Conservation (phyloP, 139 green algal genomes). For the Tetradesmus obliquus region DNA sequence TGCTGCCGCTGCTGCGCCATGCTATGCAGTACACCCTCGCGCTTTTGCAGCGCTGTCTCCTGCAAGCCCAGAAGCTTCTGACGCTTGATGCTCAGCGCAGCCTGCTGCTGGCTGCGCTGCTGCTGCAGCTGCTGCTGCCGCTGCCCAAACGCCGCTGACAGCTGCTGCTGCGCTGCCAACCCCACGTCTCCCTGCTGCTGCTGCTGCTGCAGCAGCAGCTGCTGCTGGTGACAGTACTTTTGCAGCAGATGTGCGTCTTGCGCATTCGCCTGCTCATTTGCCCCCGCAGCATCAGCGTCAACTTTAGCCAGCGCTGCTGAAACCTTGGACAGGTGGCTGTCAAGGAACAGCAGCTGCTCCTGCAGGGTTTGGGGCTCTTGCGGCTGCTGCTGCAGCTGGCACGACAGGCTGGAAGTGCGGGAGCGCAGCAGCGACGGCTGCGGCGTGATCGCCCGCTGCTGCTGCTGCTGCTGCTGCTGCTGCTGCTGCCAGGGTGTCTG, state of each 20-base stretch:
- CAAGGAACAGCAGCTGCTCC: not conserved
- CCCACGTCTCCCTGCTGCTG: not conserved
- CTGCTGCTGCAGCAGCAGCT: not conserved
- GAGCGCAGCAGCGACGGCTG: not conserved
- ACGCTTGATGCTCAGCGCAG: not conserved
- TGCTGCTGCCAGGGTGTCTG: not conserved
- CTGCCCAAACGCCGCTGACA: not conserved
- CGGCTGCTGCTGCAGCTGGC: not conserved
- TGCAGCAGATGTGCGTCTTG: not conserved
- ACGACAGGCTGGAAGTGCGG: not conserved
- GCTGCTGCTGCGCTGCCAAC: not conserved
- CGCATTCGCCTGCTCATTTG: not conserved
- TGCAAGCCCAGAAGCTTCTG: not conserved
- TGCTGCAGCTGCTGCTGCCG: not conserved
- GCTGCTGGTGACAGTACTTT: not conserved
- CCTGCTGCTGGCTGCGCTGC: not conserved
- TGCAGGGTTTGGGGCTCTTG: not conserved
- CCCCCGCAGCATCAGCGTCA: not conserved
- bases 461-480: not conserved
- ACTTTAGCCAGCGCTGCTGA: not conserved
- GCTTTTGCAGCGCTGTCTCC: not conserved
- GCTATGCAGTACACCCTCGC: not conserved
- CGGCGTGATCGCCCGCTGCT: not conserved
- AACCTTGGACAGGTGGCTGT: not conserved
- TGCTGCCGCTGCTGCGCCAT: not conserved